Conservation (phyloP, 2,329 filamentous ascomycete genomes). For the Fusarium camptoceras region DNA sequence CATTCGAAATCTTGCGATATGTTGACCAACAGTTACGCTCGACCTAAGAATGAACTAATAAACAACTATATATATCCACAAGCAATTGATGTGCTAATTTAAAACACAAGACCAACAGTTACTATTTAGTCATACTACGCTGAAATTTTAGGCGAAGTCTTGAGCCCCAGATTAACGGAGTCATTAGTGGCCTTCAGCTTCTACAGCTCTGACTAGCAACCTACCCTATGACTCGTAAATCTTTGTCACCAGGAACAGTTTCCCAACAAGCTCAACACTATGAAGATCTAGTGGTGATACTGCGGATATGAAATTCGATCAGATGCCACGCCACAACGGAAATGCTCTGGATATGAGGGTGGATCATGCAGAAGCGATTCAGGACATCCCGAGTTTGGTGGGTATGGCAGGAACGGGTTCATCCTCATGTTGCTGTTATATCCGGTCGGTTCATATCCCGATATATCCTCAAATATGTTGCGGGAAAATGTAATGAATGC, state of each 20-base stretch:
- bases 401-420: not conserved
- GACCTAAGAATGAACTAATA: not conserved
- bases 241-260: not conserved
- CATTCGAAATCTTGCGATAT: not conserved
- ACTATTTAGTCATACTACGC: constrained; percentile 2
- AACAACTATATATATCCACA: not conserved
- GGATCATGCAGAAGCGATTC: constrained; percentile 3
- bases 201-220: constrained; percentile 5
- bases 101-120: not conserved
- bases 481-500: not conserved
- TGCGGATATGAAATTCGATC: constrained; percentile 11
- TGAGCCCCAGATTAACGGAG: not conserved
- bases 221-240: not conserved
- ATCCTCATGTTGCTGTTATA: not conserved
- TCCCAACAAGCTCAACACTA: constrained; percentile 18
- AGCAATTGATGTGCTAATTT: not conserved
- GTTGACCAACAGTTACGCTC: not conserved
- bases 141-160: not conserved
- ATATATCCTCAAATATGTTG: not conserved
- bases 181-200: constrained; percentile 3
- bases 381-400: not conserved
- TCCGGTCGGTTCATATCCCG: not conserved
- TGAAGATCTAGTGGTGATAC: constrained; percentile 27
- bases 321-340: constrained; percentile 9
- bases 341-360: constrained; percentile 24